Conservation (phyloP, 192 early-diverging fungal genomes). For the Diversispora epigaea region DNA sequence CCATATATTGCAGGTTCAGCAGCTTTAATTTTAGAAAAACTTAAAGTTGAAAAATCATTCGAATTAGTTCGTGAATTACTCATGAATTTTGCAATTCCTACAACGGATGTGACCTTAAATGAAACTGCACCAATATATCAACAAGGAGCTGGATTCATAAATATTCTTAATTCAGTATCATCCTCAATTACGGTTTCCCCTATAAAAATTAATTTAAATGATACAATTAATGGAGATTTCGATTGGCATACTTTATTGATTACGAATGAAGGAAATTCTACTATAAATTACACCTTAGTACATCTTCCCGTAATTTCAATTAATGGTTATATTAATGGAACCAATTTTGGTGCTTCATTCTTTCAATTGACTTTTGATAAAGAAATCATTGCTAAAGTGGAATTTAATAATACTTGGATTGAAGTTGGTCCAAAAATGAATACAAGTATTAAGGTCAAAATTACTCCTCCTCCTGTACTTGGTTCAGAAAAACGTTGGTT, state of each 20-base stretch:
- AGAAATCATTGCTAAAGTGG: constrained; percentile 39
- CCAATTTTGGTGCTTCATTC: neutral
- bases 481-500: constrained; percentile 39
- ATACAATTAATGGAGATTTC: neutral
- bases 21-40: constrained; percentile 36
- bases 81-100: constrained; percentile 36
- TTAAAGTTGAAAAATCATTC: neutral
- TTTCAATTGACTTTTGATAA: constrained; percentile 23
- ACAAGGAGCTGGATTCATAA: constrained; percentile 39
- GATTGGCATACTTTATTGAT: neutral
- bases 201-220: constrained; percentile 33
- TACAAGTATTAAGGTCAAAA: constrained; percentile 39
- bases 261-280: neutral
- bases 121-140: constrained; percentile 32
- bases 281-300: neutral
- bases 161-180: constrained; percentile 32
- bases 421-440: constrained; percentile 35
- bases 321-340: constrained; percentile 13
- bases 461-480: constrained; percentile 40
- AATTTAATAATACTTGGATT: constrained; percentile 34
- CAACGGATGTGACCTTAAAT: constrained; percentile 1
- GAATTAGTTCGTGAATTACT: constrained; percentile 33
- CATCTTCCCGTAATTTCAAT: neutral
- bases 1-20: constrained; percentile 42
- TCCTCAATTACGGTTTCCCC: constrained; percentile 28